Evolutionary conservation across 2,329 filamentous ascomycete genomes (phyloP).

Genomic region (Aureobasidium mangrovei): DNA sequence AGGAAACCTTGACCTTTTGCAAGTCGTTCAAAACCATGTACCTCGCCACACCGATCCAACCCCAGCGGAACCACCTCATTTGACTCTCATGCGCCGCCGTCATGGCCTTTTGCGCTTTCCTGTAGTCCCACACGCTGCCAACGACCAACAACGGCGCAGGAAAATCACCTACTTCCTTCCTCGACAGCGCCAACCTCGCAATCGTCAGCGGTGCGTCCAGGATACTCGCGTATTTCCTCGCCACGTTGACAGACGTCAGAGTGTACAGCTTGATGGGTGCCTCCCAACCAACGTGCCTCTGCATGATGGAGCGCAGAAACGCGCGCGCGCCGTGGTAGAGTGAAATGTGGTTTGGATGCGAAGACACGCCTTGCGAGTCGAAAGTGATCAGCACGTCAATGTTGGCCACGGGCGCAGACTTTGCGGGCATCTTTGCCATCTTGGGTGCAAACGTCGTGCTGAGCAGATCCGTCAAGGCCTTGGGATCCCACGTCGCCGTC

Average conservation of each 20-base stretch:
- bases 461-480: conserved; percentile 61
- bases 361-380: conserved; percentile 70
- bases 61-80: conserved; percentile 98
- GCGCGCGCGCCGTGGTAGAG: conserved; percentile 71
- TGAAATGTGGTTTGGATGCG: conserved; percentile 88
- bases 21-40: conserved; percentile 97
- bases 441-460: conserved; percentile 65
- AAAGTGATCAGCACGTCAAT: conserved; percentile 89
- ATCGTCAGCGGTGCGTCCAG: conserved; percentile 66
- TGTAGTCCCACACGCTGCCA: conserved; percentile 54
- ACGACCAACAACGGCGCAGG: conserved; percentile 58
- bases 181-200: conserved; percentile 40
- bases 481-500: conserved; percentile 65
- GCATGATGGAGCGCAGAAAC: conserved; percentile 61
- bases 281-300: conserved; percentile 53
- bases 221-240: conserved; percentile 73
- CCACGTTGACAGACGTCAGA: conserved; percentile 60
- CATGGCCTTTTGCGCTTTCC: conserved; percentile 76
- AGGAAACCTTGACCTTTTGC: conserved; percentile 45
- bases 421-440: conserved; percentile 35
- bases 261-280: conserved; percentile 80
- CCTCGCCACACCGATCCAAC: conserved; percentile 81
- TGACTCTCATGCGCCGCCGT: conserved; percentile 82
- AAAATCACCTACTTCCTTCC: conserved; percentile 44
- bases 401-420: conserved; percentile 40